Evolutionary conservation across 352 stramenopile species (phyloP), one percentile per base, ranked within the genome.

Genomic region (Pythium phragmitis): DNA sequence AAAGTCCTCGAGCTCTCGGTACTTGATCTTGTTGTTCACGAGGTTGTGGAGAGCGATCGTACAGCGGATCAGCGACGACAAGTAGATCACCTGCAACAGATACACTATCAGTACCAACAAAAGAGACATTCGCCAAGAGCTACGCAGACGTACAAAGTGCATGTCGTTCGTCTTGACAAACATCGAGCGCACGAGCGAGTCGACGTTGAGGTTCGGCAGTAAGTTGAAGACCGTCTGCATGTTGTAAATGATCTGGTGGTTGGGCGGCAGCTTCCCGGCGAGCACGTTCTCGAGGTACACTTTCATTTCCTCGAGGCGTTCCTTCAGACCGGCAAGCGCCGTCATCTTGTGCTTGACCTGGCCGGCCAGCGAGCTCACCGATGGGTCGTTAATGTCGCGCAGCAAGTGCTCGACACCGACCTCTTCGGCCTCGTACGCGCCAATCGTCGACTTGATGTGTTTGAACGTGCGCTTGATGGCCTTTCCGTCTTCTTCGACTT

Each of bases 161-260:
- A 99, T 99, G 83, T 99, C 98, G 84, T 99, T 99, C 30, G 97
- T 99, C 87, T 99, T 99, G 67, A 99, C 93, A 67, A 99, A 92
- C 88, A 99, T 97, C 53, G 89, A 93, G 59, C 92, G 87, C 61
- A 99, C 94, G 58, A 99, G 89, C 72, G 97, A 92, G 63, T 98
- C 92, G 30, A 98, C 88, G 79, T 99, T 99, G 28, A 99, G 76
- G 79, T 99, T 99, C 26, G 97, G 97, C 63, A 99, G 77, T 43
- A 99, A 74, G 76, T 99, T 99, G 73, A 99, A 97, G 72, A 99
- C 99, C n/a, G 95, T 98, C 85, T 99, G 98, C 87, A 99, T 97
- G 82, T 99, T 99, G 86, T 98, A 99, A 63, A 99, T 90, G 82
- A 99, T 99, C 67, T 94, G 85, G 72, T 94, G 80, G 72, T 94